phyloP scores from a whole-genome alignment of 1,284 basidiomycete species.

The Boletus holoroseus region DNA sequence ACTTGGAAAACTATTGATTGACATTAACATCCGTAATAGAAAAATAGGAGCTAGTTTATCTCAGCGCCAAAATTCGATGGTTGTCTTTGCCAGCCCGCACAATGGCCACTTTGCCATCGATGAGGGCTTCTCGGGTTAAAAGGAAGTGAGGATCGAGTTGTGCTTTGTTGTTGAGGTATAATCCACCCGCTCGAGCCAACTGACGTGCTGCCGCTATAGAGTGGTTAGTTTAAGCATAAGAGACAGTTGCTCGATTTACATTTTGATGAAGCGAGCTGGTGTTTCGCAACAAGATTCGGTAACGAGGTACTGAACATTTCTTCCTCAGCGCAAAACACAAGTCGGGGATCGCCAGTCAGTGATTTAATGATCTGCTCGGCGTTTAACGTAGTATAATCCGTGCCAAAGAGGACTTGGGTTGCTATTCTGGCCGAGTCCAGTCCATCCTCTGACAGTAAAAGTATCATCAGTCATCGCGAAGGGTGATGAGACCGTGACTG shows the following conservation, averaged over 20 bases:
- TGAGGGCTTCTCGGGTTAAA: slow-evolving; percentile 47
- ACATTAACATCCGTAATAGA: not conserved
- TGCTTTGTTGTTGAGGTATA: slow-evolving; percentile 50
- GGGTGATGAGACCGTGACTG: slow-evolving; percentile 7
- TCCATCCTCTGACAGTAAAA: slow-evolving; percentile 24
- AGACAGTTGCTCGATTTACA: slow-evolving; percentile 17
- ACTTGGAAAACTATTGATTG: not conserved
- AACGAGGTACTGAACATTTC: slow-evolving; percentile 30
- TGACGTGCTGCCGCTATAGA: slow-evolving; percentile 31
- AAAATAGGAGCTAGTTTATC: slow-evolving; percentile 7
- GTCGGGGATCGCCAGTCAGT: slow-evolving; percentile 30
- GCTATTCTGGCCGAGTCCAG: slow-evolving; percentile 30
- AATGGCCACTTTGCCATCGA: slow-evolving; percentile 62
- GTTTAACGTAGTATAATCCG: slow-evolving; percentile 25
- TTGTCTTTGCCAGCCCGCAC: slow-evolving; percentile 75
- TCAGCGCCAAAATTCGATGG: slow-evolving; percentile 53
- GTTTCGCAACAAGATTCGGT: slow-evolving; percentile 26
- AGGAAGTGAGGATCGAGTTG: slow-evolving; percentile 42
- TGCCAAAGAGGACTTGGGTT: slow-evolving; percentile 34
- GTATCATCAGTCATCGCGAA: not conserved
- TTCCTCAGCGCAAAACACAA: slow-evolving; percentile 29
- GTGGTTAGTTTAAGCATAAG: slow-evolving; percentile 9
- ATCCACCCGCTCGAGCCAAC: slow-evolving; percentile 34
- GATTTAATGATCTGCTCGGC: slow-evolving; percentile 31
- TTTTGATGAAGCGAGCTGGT: slow-evolving; percentile 29